Evolutionary conservation across 345 rosid species (phyloP), one percentile per base, ranked within the genome.

Genomic region (Carallia pectinifolia): DNA sequence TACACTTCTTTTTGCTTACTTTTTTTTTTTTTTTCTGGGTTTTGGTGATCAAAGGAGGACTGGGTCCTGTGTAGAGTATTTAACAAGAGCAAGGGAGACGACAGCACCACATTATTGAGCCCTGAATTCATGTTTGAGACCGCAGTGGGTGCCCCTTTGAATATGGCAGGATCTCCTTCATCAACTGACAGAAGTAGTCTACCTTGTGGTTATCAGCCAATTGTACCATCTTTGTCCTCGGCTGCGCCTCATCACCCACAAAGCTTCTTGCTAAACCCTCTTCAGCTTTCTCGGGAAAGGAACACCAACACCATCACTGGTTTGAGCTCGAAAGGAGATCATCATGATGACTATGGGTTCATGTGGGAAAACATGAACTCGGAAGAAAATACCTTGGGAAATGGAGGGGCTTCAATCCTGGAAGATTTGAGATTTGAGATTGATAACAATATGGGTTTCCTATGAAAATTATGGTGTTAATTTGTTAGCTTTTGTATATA

Each of bases 31-130:
- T 30, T 12, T 23, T 23, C 29, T 27, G 31, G 6, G 27, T 56
- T 56, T 63, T 6, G 12, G 31, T 66, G 15, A 69, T 58, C 69
- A 4, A 61, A 94, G 98, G 98, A 94, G 82, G 98, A 94, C 55
- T 94, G 98, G 98, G 98, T 91, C 37, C 54, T 94, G 61, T 94
- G 97, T 74, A 84, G 98, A 82, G 98, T 91, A 39, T 89, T 94
- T 65, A 84, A 89, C 81, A 89, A 90, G 79, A 74, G 90, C 81
- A 87, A 82, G 71, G 85, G 72, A 60, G 85, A 77, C 53, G 66
- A 75, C 62, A 54, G 63, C 61, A 13, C 6, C 63, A 72, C 27
- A 9, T 44, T 64, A 27, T 79, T 70, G 52, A 78, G 71, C 71
- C 62, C 84, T 23, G 70, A 67, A 4, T 75, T 69, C 73, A 75